Percentiles rank a stretch among this genome's conserved stretches.
phyloP scores from a whole-genome alignment of 2,329 filamentous ascomycete genomes.

The Pseudocercospora musae region DNA sequence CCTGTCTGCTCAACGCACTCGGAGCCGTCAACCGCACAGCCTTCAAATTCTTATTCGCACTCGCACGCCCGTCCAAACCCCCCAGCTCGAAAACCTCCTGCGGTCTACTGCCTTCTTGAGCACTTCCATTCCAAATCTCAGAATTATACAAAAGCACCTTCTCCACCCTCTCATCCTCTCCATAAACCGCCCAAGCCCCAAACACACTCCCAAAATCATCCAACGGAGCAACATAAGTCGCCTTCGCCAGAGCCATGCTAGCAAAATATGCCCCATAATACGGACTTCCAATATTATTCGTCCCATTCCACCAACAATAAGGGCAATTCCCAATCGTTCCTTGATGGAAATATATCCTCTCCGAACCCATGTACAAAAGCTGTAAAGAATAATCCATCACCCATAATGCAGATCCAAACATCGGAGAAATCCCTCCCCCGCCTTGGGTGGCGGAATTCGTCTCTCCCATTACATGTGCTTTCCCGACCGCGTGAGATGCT shows the following conservation, averaged over 20 bases:
- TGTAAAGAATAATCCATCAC: slow-evolving; percentile 46
- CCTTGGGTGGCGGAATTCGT: slow-evolving; percentile 46
- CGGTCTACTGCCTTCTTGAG: neutral
- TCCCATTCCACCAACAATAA: slow-evolving; percentile 48
- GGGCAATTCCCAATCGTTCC: slow-evolving; percentile 52
- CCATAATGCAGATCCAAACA: slow-evolving; percentile 51
- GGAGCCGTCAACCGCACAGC: slow-evolving; percentile 5
- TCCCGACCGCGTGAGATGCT: slow-evolving; percentile 40
- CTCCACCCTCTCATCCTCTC: neutral
- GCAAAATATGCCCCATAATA: slow-evolving; percentile 54
- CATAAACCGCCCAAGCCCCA: slow-evolving; percentile 14
- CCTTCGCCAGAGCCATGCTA: slow-evolving; percentile 45
- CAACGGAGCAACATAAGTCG: slow-evolving; percentile 45
- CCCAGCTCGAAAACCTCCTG: neutral
- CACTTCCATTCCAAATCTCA: slow-evolving; percentile 7
- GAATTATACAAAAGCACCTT: slow-evolving; percentile 17
- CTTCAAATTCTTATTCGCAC: neutral
- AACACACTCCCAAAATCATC: slow-evolving; percentile 51
- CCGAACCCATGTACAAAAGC: neutral
- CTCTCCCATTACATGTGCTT: slow-evolving; percentile 50
- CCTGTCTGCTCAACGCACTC: slow-evolving; percentile 2
- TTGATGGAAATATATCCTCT: slow-evolving; percentile 47
- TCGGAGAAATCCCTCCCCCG: slow-evolving; percentile 43
- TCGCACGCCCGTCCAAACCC: neutral
- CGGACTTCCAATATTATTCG: slow-evolving; percentile 50